Conservation (phyloP, 2,329 filamentous ascomycete species). For the Zymoseptoria pseudotritici region DNA sequence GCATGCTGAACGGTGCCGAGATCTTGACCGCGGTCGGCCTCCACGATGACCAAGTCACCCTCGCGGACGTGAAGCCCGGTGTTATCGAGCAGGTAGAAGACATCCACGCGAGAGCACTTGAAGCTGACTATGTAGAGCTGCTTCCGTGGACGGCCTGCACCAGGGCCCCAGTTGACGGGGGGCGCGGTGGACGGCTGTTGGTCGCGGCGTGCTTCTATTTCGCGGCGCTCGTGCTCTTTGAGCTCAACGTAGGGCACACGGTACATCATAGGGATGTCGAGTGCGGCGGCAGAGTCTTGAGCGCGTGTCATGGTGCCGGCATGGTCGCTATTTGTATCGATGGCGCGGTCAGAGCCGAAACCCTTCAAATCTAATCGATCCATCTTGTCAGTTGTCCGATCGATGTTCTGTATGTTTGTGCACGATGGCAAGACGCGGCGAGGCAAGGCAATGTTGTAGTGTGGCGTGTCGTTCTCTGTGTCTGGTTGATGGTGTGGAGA, state of each 20-base stretch:
- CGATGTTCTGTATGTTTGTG: background rate
- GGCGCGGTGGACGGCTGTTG: constrained; percentile 19
- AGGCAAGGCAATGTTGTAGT: background rate
- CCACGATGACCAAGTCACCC: constrained; percentile 92
- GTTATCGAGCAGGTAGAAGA: constrained; percentile 95
- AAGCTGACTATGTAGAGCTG: constrained; percentile 84
- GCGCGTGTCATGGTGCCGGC: constrained; percentile 6
- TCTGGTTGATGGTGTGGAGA: background rate
- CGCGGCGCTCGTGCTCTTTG: constrained; percentile 18
- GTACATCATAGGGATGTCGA: constrained; percentile 25
- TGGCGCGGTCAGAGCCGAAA: constrained; percentile 8
- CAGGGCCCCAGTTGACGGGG: constrained; percentile 22
- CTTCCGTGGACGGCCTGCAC: constrained; percentile 40
- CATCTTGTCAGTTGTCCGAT: background rate
- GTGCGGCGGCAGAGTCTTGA: constrained; percentile 8
- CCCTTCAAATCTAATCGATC: constrained; percentile 11
- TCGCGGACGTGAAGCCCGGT: constrained; percentile 84
- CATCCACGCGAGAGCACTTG: constrained; percentile 90
- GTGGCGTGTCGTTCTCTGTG: background rate
- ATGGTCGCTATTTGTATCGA: constrained; percentile 6
- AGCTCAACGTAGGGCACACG: constrained; percentile 23
- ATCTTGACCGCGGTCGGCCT: constrained; percentile 93
- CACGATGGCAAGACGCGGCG: background rate
- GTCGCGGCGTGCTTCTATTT: constrained; percentile 15
- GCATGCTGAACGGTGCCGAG: constrained; percentile 85